Evolutionary conservation across 495 filamentous ascomycete species (phyloP), one percentile per base, ranked within the genome.

Genomic region (Xylaria longipes): DNA sequence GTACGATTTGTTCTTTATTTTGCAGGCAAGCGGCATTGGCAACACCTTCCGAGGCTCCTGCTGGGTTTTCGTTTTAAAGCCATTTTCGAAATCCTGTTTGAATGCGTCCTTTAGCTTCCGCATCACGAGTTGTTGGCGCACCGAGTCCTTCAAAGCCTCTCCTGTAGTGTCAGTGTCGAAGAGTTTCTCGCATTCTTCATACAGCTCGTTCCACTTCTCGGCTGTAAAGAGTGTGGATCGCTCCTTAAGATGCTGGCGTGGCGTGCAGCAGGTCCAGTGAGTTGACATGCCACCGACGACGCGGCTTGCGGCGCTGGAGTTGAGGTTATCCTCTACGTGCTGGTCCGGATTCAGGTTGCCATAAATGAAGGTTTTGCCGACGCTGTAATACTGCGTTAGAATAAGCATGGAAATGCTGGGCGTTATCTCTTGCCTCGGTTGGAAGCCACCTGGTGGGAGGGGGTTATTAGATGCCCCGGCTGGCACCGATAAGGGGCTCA

Each of bases 221-320:
- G 41, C 35, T 0, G 5, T 22, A 11, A 62, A 62, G 2, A 41
- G 31, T 2, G n/a, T 25, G 15, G 58, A 41, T 0, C 58, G 31
- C 35, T 62, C 58, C 3, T 39, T 0, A 25, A 8, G 17, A 20
- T 62, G 58, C 20, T 37, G 31, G 1, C 35, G 33, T 62, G 58
- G 58, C 2, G 58, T 62, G 3, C 33, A 37, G 35, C 58, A 22
- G n/a, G 33, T 62, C 58, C 58, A 62, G n/a, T 62, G 35, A 39
- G 58, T 22, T 14, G 17, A n/a, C 58, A 62, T 62, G 11, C 58
- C 58, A 37, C 58, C 58, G 11, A 62, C 58, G n/a, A 57, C 54
- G 17, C 54, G 54, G 54, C 29, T 33, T 3, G 29, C 54, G 7
- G 54, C 54, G 5, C 22, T 56, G 22, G 22, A 12, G 1, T 3